Evolutionary conservation across 2,329 filamentous ascomycete genomes (phyloP), one percentile per base, ranked within the genome.

Genomic region (Cladophialophora psammophila): DNA sequence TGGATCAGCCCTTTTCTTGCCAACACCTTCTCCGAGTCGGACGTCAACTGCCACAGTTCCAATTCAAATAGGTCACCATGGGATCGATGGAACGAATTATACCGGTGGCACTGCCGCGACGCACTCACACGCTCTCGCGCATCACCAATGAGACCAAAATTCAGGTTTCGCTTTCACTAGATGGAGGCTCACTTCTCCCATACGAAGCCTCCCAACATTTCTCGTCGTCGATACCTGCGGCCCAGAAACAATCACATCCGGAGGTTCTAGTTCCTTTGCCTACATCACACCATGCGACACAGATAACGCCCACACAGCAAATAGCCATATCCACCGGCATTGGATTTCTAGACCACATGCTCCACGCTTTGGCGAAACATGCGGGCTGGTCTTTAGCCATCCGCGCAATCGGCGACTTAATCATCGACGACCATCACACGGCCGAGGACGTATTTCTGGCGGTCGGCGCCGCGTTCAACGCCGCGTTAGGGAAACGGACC

Each of bases 131-230:
- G 63, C 83, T 98, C 74, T 89, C 91, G 71, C 93, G 95, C 78
- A 90, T 94, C 80, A 99, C 95, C 76, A 98, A 98, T 83, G 95
- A 99, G 84, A 99, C 95, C 78, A 97, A 96, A 79, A 96, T 99
- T 80, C 90, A 95, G 78, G 86, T 98, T 71, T 92, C 92, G 45
- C 86, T 99, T 74, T 97, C 95, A 81, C 87, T 99, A 69, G 95
- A 99, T 80, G 95, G 95, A 77, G 95, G 94, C 75, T 71, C 78
- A 31, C 55, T 73, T 8, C 56, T 66, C n/a, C 59, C 71, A 12
- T 73, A 67, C 52, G 69, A 74, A 62, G 38, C 42, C 48, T 71
- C 70, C 10, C 50, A 66, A 18, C 67, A 73, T 64, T 71, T 71
- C 63, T 34, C 65, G 32, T 20, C 65, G 36, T 38, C 73, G 34